Evolutionary conservation across 2,329 filamentous ascomycete species (phyloP), one percentile per base, ranked within the genome.

Genomic region (Thelonectria blattea): DNA sequence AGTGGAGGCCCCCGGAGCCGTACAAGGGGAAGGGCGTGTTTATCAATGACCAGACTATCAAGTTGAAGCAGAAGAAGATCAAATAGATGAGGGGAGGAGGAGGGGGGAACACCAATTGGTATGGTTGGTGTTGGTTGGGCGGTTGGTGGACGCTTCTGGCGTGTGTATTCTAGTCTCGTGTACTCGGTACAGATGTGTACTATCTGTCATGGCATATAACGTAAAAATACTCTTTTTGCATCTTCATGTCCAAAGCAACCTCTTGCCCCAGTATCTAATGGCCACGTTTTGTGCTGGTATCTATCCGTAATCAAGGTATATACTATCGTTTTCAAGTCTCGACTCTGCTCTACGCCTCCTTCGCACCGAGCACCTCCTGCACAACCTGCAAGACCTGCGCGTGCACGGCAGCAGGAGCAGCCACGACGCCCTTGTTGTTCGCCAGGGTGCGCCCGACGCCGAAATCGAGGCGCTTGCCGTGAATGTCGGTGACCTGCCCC

Each of bases 21-120:
- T 99, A 99, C 80, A 99, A 99, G 87, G 95, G 95, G 68, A 98
- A 99, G 87, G 95, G 95, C 71, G 96, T 99, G 70, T 99, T 98
- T 76, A 89, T 99, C 71, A 96, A 98, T 73, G 92, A 93, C 65
- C 93, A 99, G 84, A 97, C 93, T 30, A 97, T 99, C 80, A 96
- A 91, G 85, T 78, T 99, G 78, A 99, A 99, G 89, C 90, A 92
- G 73, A 99, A 97, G 90, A 95, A 94, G 86, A 92, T 94, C 77
- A 94, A 93, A 84, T 95, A 88, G 27, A 81, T 73, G 47, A 27
- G 68, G 54, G 73, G 47, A 27, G 68, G 54, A 47, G 53, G 53
- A 14, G 5, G 20, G 12, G 27, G 48, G 55, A 15, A 5, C 12
- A n/a, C n/a, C n/a, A n/a, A 24, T 24, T 24, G 22, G 5, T 30